phyloP scores from a whole-genome alignment of 345 rosid species.

The Citrus sinensis region DNA sequence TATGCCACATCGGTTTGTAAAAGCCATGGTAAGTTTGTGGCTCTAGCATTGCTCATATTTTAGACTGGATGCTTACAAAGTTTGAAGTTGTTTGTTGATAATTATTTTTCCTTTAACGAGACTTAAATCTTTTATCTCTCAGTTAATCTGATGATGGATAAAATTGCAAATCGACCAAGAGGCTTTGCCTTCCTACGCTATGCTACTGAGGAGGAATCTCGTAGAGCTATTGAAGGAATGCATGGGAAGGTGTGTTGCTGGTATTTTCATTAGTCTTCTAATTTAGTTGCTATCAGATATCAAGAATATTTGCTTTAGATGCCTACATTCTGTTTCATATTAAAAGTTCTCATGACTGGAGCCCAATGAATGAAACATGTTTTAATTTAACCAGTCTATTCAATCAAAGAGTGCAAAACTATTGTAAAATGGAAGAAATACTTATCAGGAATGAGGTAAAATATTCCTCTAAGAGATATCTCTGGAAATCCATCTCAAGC shows the following conservation, averaged over 20 bases:
- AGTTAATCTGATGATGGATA: constrained; percentile 88
- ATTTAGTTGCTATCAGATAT: background rate
- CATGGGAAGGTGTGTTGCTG: constrained; percentile 66
- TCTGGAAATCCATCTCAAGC: background rate
- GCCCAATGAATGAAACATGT: background rate
- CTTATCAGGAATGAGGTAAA: background rate
- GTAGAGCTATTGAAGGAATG: constrained; percentile 75
- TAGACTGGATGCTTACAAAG: background rate
- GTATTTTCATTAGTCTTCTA: background rate
- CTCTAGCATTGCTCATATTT: no score
- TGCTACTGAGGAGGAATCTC: constrained; percentile 68
- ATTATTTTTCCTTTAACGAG: background rate
- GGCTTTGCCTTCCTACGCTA: constrained; percentile 79
- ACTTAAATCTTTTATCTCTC: background rate
- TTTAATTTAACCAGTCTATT: background rate
- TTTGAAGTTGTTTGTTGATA: background rate
- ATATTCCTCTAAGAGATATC: background rate
- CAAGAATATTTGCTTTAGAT: background rate
- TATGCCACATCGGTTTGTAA: no score
- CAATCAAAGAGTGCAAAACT: background rate
- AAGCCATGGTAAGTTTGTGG: no score
- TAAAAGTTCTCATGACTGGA: background rate
- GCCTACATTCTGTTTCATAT: background rate
- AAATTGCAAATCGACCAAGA: constrained; percentile 67
- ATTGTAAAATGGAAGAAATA: background rate